Conservation (phyloP, 169 alveolate genomes). For the Plasmodium chabaudi region DNA sequence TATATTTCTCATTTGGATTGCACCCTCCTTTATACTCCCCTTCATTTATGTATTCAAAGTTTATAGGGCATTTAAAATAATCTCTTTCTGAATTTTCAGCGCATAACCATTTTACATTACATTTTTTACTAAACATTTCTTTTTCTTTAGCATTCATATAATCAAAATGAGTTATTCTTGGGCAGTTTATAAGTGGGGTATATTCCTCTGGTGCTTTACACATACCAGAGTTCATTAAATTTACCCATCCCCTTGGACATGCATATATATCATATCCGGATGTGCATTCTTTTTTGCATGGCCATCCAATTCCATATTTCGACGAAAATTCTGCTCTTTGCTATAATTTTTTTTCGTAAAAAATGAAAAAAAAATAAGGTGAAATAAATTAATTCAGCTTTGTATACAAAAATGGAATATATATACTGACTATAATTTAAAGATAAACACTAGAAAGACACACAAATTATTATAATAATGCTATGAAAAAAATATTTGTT, state of each 20-base stretch:
- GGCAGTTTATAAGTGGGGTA: conserved; percentile 40
- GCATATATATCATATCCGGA: conserved; percentile 43
- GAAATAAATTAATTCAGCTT: background rate
- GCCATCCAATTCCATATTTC: conserved; percentile 73
- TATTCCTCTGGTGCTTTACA: conserved; percentile 74
- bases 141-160: conserved; percentile 55
- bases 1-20: conserved; percentile 57
- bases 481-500: background rate
- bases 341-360: conserved; percentile 15
- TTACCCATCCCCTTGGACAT: conserved; percentile 69
- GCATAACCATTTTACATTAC: conserved; percentile 73
- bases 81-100: conserved; percentile 60
- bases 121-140: conserved; percentile 56
- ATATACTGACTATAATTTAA: background rate
- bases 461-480: background rate
- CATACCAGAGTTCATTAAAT: conserved; percentile 61
- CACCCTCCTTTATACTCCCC: conserved; percentile 67
- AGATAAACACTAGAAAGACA: background rate
- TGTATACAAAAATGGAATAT: background rate
- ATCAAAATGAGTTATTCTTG: conserved; percentile 73
- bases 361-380: background rate
- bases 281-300: conserved; percentile 59
- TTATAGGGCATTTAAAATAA: conserved; percentile 60
- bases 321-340: conserved; percentile 67
- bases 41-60: conserved; percentile 42